A percentile compares a stretch with the other conserved stretches of the same genome.
Evolutionary conservation across 495 filamentous ascomycete species (phyloP).

Genomic region (Collariella sp.): DNA sequence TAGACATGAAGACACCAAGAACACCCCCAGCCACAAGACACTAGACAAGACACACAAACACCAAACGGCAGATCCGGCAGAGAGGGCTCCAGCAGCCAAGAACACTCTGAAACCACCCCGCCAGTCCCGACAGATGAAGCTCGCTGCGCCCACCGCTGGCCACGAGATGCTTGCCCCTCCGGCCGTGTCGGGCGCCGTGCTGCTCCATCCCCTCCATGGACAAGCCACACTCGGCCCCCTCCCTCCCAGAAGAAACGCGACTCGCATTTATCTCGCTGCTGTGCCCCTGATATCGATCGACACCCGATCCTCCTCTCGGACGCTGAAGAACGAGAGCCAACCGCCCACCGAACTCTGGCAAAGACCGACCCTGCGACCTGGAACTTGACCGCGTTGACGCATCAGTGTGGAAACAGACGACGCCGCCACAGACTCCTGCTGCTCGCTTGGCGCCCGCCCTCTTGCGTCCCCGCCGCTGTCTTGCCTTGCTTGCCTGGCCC

Average conservation of each 20-base stretch:
- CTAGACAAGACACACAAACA: too few relatives aligned
- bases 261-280: conserved; percentile 5
- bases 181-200: neutral
- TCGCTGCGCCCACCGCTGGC: neutral
- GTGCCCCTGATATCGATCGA: neutral
- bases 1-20: neutral
- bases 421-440: neutral
- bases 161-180: neutral
- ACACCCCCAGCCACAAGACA: neutral
- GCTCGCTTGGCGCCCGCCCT: conserved; percentile 17
- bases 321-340: neutral
- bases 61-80: too few relatives aligned
- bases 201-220: neutral
- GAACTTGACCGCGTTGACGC: conserved; percentile 4
- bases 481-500: neutral
- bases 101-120: too few relatives aligned
- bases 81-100: too few relatives aligned
- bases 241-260: neutral
- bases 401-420: too few relatives aligned
- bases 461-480: neutral
- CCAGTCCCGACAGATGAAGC: neutral
- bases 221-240: neutral
- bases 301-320: neutral
- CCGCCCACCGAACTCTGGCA: too few relatives aligned
- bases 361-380: too few relatives aligned